Conservation (phyloP, 1,284 basidiomycete genomes). For the Moesziomyces aphidis region DNA sequence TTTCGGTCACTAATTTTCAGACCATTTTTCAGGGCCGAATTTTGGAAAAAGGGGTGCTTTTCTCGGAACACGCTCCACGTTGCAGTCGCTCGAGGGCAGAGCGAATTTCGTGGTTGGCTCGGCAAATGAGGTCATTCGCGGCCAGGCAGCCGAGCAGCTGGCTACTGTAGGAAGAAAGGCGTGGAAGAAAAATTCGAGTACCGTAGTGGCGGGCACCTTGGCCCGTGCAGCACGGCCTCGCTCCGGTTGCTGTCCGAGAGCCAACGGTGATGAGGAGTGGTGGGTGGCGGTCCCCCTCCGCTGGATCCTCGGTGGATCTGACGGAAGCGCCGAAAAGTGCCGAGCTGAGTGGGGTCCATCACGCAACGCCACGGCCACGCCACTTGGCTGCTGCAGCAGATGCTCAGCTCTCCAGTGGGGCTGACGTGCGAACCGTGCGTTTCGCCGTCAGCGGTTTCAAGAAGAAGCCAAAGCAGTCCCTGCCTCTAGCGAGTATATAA, state of each 20-base stretch:
- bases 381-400: too few species aligned
- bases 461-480: background rate
- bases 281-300: background rate
- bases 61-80: background rate
- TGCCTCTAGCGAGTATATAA: constrained; percentile 11
- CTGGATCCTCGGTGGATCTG: constrained; percentile 16
- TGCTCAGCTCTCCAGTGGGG: too few species aligned
- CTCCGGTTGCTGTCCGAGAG: too few species aligned
- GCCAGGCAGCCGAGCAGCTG: too few species aligned
- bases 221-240: constrained; percentile 13
- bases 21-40: background rate
- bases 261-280: too few species aligned
- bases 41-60: background rate
- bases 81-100: constrained; percentile 5
- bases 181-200: constrained; percentile 14
- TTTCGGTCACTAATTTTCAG: background rate
- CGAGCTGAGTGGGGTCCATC: background rate
- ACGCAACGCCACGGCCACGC: background rate
- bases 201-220: background rate
- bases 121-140: constrained; percentile 25
- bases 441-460: background rate
- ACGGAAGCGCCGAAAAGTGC: too few species aligned
- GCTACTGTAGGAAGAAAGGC: constrained; percentile 11
- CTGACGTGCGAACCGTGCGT: background rate
- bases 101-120: constrained; percentile 17